These are phyloP conservation scores for Medicago ruthenica DNA, from an alignment of 306 rosid species.

Conservation along the genomic window DNA sequence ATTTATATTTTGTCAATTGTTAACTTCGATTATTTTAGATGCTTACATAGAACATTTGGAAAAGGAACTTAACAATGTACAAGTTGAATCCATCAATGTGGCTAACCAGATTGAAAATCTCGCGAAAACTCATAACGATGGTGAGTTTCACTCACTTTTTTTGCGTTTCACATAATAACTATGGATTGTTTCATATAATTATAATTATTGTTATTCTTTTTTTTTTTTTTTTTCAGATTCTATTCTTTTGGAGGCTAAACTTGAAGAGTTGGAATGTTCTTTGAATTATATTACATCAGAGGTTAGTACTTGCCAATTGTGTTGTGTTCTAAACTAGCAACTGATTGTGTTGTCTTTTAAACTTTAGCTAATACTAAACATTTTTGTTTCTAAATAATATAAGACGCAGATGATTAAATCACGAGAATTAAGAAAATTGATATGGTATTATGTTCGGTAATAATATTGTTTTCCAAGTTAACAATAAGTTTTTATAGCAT, in stretches of 20 bases:
- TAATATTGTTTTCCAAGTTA: not conserved
- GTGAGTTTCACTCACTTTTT: slow-evolving; percentile 42
- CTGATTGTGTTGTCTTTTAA: slow-evolving; percentile 1
- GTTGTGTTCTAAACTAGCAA: slow-evolving; percentile 1
- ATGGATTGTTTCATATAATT: not conserved
- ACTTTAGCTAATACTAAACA: not conserved
- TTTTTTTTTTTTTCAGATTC: slow-evolving; percentile 54
- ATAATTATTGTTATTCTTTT: slow-evolving; percentile 6
- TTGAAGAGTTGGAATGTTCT: slow-evolving; percentile 61
- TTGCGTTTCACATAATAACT: not conserved
- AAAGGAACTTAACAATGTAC: slow-evolving; percentile 58
- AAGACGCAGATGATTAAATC: not conserved
- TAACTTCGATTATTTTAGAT: slow-evolving; percentile 47
- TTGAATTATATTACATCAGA: slow-evolving; percentile 54
- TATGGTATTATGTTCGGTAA: not conserved
- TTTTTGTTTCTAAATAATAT: not conserved
- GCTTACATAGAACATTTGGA: slow-evolving; percentile 59
- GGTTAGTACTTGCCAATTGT: slow-evolving; percentile 53
- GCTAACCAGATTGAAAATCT: slow-evolving; percentile 64
- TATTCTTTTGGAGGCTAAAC: slow-evolving; percentile 53
- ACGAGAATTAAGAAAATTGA: not conserved
- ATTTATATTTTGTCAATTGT: not conserved
- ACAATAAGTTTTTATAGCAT: not conserved
- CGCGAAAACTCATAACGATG: slow-evolving; percentile 49
- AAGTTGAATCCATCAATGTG: slow-evolving; percentile 53